These are phyloP conservation scores for Teunomyces cretensis DNA, from an alignment of 805 yeast species.

Conservation along the genomic window DNA sequence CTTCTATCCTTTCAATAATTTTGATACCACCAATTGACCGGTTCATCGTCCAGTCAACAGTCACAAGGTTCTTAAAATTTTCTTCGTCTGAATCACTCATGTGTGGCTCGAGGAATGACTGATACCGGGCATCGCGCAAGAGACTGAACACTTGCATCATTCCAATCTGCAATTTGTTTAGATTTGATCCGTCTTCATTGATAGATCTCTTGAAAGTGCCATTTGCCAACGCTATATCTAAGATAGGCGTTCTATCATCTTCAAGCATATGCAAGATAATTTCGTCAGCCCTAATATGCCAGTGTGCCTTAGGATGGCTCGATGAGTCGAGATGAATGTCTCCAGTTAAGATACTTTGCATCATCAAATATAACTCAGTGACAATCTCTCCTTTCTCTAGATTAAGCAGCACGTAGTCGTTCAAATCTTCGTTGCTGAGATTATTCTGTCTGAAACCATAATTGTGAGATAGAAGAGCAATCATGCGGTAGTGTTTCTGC, in stretches of 20 bases:
- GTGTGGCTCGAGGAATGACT: constrained; percentile 34
- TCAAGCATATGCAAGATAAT: constrained; percentile 40
- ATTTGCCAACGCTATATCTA: constrained; percentile 36
- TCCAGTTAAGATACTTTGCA: constrained; percentile 39
- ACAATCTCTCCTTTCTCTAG: constrained; percentile 31
- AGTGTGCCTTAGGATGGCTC: constrained; percentile 25
- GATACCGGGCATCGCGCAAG: constrained; percentile 30
- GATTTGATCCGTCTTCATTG: constrained; percentile 42
- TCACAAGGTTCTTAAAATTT: constrained; percentile 20
- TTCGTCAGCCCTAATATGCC: constrained; percentile 41
- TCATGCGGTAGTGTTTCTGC: constrained; percentile 46
- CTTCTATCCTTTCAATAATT: constrained; percentile 37
- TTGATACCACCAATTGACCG: constrained; percentile 43
- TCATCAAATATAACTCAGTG: constrained; percentile 34
- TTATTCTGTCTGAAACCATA: constrained; percentile 48
- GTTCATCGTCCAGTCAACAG: constrained; percentile 43
- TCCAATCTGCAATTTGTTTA: constrained; percentile 33
- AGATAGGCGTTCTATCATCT: constrained; percentile 39
- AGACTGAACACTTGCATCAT: constrained; percentile 40
- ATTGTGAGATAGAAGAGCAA: constrained; percentile 45
- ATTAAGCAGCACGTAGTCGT: constrained; percentile 41
- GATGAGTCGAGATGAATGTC: constrained; percentile 17
- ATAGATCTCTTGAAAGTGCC: constrained; percentile 33
- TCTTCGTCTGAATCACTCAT: constrained; percentile 1
- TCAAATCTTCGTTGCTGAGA: constrained; percentile 49